Conservation (phyloP, 345 rosid species). For the Hevea brasiliensis region DNA sequence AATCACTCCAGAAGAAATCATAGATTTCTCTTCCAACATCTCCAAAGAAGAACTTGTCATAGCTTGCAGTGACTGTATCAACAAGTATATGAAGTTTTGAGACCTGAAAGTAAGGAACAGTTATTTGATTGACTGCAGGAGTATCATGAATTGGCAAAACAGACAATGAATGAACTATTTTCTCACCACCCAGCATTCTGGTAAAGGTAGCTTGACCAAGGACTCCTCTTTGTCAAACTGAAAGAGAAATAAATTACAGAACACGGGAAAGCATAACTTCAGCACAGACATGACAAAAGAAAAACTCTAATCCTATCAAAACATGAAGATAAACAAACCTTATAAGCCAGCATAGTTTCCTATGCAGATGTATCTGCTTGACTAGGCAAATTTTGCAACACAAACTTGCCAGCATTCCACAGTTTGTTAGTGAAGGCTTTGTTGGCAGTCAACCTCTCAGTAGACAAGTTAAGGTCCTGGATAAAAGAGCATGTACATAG, state of each 20-base stretch:
- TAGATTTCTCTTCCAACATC: constrained; percentile 92
- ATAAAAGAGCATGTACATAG: constrained; percentile 27
- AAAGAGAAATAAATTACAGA: constrained; percentile 19
- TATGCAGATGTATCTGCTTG: constrained; percentile 64
- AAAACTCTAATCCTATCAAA: background rate
- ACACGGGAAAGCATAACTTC: background rate
- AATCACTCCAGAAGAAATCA: constrained; percentile 97
- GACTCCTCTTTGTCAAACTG: constrained; percentile 77
- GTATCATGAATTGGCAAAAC: background rate
- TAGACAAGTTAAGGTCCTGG: constrained; percentile 90
- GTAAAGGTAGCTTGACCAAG: constrained; percentile 60
- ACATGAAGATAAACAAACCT: constrained; percentile 45
- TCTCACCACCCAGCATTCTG: constrained; percentile 96
- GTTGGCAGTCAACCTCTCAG: constrained; percentile 91
- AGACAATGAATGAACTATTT: constrained; percentile 14
- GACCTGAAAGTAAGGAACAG: constrained; percentile 45
- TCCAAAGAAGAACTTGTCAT: constrained; percentile 84
- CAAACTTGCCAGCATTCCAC: constrained; percentile 99
- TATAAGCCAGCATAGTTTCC: constrained; percentile 58
- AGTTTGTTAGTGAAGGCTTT: constrained; percentile 95
- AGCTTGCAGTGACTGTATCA: constrained; percentile 76
- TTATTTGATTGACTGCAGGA: background rate
- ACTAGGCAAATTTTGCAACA: constrained; percentile 80
- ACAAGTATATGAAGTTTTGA: constrained; percentile 88
- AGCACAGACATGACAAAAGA: background rate